phyloP scores from a whole-genome alignment of 495 filamentous ascomycete genomes.

The Apodospora peruviana region DNA sequence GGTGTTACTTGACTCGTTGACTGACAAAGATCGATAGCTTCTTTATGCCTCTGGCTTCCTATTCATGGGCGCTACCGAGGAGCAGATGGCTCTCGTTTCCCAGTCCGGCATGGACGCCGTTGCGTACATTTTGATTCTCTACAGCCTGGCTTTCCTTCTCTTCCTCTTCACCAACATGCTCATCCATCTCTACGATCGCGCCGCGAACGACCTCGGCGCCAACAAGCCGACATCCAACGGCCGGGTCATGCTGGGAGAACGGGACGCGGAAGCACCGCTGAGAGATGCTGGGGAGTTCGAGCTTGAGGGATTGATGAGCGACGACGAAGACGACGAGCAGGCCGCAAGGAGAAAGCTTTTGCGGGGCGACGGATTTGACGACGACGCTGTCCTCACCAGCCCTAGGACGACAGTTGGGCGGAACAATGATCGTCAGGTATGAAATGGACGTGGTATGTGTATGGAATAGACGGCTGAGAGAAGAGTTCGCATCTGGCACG shows the following conservation, averaged over 20 bases:
- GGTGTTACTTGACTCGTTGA: neutral
- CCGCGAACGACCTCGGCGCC: constrained; percentile 24
- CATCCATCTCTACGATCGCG: constrained; percentile 71
- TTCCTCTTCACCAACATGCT: constrained; percentile 88
- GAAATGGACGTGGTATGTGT: too few relatives aligned
- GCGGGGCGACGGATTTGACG: constrained; percentile 23
- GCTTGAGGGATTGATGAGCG: constrained; percentile 82
- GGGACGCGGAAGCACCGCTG: constrained; percentile 44
- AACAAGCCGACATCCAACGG: constrained; percentile 16
- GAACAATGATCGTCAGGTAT: constrained; percentile 18
- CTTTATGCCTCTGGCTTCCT: constrained; percentile 91
- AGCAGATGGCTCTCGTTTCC: constrained; percentile 78
- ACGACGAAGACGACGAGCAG: constrained; percentile 61
- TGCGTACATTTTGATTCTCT: constrained; percentile 85
- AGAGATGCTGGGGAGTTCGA: constrained; percentile 88
- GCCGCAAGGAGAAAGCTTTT: constrained; percentile 33
- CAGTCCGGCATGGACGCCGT: constrained; percentile 76
- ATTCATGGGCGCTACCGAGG: constrained; percentile 96
- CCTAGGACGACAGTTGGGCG: constrained; percentile 32
- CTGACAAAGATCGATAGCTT: constrained; percentile 48
- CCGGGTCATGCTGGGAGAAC: constrained; percentile 35
- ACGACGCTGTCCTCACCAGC: constrained; percentile 29
- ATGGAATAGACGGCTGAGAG: too few relatives aligned
- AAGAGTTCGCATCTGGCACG: too few relatives aligned
- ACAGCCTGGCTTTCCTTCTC: constrained; percentile 80